Evolutionary conservation across 257 asterid species (phyloP).

Genomic region (Cruciata laevipes): DNA sequence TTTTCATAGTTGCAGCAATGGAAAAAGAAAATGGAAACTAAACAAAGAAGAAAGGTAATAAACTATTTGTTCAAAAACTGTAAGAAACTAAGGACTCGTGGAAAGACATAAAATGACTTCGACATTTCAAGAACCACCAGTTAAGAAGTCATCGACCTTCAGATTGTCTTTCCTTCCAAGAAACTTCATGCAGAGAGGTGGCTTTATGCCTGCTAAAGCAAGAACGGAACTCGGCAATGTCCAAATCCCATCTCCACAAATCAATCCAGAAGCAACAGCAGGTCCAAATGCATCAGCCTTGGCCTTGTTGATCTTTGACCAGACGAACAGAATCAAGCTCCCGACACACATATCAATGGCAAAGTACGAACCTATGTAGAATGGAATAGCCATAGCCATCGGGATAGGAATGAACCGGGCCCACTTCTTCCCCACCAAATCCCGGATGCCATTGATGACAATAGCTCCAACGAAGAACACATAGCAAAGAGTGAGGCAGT

Average conservation of each 20-base stretch:
- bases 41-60: not conserved
- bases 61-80: not conserved
- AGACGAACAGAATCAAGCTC: constrained; percentile 62
- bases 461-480: constrained; percentile 55
- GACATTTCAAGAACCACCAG: constrained; percentile 18
- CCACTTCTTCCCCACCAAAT: constrained; percentile 42
- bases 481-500: constrained; percentile 69
- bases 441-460: constrained; percentile 53
- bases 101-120: not conserved
- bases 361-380: constrained; percentile 68
- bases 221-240: constrained; percentile 62
- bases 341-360: constrained; percentile 84
- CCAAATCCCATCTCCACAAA: constrained; percentile 91
- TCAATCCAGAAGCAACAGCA: constrained; percentile 84
- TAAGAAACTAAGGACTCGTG: not conserved
- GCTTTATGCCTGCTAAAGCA: constrained; percentile 58
- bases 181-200: constrained; percentile 87
- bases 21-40: not conserved
- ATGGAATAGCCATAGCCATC: constrained; percentile 96
- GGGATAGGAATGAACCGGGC: constrained; percentile 73
- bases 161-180: constrained; percentile 44
- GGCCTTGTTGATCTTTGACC: constrained; percentile 56
- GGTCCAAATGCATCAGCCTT: constrained; percentile 85
- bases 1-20: not conserved
- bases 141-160: constrained; percentile 43